phyloP scores from a whole-genome alignment of 139 green algal genomes.

The Tetradesmus obliquus region DNA sequence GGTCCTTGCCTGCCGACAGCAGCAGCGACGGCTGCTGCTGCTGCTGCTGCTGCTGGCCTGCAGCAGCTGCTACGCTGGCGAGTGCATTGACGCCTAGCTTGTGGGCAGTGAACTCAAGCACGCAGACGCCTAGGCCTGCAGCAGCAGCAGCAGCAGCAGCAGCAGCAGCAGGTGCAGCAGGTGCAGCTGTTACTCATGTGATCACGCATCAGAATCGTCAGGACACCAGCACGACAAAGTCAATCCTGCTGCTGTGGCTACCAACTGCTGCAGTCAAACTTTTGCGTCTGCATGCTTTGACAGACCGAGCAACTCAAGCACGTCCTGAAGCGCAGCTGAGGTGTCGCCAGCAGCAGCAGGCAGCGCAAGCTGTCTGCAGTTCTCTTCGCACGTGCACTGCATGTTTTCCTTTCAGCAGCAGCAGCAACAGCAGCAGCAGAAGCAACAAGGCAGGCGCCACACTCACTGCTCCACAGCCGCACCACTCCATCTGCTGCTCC shows the following conservation, averaged over 20 bases:
- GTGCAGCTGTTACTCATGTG: too few relatives aligned
- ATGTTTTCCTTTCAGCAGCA: not conserved
- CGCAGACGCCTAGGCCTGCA: slow-evolving; percentile 42
- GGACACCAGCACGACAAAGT: not conserved
- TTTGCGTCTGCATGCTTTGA: too few relatives aligned
- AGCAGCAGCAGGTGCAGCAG: not conserved
- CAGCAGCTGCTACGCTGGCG: not conserved
- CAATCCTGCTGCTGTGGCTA: not conserved
- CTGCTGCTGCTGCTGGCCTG: slow-evolving; percentile 26
- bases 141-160: too few relatives aligned
- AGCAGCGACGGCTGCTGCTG: slow-evolving; percentile 52
- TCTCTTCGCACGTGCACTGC: not conserved
- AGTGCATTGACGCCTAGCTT: slow-evolving; percentile 46
- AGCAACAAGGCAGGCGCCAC: not conserved
- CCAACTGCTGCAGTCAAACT: too few relatives aligned
- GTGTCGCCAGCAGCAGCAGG: not conserved
- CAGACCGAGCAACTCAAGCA: too few relatives aligned
- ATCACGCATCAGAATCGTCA: not conserved
- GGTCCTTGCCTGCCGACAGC: slow-evolving; percentile 74
- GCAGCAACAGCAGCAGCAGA: not conserved
- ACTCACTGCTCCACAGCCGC: slow-evolving; percentile 55
- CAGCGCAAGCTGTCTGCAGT: not conserved
- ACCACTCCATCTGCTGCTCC: slow-evolving; percentile 73
- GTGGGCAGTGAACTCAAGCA: slow-evolving; percentile 38
- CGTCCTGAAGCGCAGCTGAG: too few relatives aligned